Evolutionary conservation across 1,284 basidiomycete genomes (phyloP), one percentile per base, ranked within the genome.

Genomic region (Ustilago cynodontis): DNA sequence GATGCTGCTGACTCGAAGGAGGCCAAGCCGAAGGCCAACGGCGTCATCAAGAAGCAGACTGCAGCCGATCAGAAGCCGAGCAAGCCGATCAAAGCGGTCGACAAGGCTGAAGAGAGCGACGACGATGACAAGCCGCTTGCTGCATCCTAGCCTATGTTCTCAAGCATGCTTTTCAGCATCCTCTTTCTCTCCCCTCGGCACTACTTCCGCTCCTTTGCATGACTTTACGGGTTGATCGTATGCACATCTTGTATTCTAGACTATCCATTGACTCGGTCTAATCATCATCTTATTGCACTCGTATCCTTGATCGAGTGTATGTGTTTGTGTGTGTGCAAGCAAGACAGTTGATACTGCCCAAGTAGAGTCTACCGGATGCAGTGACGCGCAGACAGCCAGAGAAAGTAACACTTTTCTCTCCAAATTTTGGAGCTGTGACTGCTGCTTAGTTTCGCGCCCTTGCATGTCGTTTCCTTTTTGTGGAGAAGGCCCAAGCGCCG

Each of bases 101-200:
- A 72, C 28, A 57, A 64, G 28, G 37, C 59, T 1, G 75, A 75
- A 58, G 66, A 70, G 28, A 62, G 58, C 60, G 70, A 73, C 37
- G 62, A 63, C 28, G 71, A 73, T 41, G 77, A 79, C 45, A 77
- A 71, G 56, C 76, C 76, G 6, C 71, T 78, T 11, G 76, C 73
- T 43, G 60, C 60, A 5, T 43, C 60, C 43, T 62, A 13, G 14
- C 7, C 22, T 52, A 31, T 55, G 13, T 9, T 8, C 16, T 5
- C n/a, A n/a, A n/a, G 24, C 22, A 26, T 37, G 43, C 45, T 16
- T 41, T 22, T 14, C 35, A 20, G 13, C 13, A 16, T 35, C 16
- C 39, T 41, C 3, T 26, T 24, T 13, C 28, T 41, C 3, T 26
- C 18, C 18, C 28, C 5, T 39, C 20, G 50, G 41, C 16, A 16